Evolutionary conservation across 2,329 filamentous ascomycete species (phyloP).

Genomic region (Claviceps sp.): DNA sequence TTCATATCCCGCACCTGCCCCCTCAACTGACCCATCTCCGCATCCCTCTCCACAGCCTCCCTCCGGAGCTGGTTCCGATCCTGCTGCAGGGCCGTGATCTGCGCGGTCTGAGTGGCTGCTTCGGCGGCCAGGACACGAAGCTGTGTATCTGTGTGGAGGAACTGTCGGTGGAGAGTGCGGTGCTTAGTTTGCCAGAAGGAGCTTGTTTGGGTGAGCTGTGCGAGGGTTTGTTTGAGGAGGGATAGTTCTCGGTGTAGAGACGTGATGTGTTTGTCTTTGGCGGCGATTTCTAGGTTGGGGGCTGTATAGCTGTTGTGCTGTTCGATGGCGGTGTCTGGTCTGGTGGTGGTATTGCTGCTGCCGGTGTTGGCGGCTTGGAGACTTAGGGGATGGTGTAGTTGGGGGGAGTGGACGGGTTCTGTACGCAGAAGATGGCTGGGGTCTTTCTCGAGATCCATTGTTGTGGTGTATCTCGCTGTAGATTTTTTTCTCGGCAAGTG

Average conservation of each 20-base stretch:
- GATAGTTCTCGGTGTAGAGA: conserved; percentile 38
- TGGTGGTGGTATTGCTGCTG: conserved; percentile 6
- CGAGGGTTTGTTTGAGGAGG: conserved; percentile 40
- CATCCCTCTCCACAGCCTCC: conserved; percentile 36
- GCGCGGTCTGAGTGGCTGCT: conserved; percentile 31
- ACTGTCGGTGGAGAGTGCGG: conserved; percentile 37
- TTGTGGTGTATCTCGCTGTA: conserved; percentile 20
- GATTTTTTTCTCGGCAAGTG: neutral
- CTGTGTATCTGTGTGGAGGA: conserved; percentile 37
- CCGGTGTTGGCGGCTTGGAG: neutral
- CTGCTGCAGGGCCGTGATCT: conserved; percentile 35
- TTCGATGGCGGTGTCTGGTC: conserved; percentile 14
- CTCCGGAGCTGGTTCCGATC: conserved; percentile 34
- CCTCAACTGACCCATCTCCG: conserved; percentile 40
- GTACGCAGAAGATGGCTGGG: conserved; percentile 12
- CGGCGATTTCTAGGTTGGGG: conserved; percentile 14
- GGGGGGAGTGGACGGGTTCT: conserved; percentile 9
- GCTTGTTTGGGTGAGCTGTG: conserved; percentile 39
- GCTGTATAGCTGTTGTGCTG: conserved; percentile 5
- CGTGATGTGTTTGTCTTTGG: conserved; percentile 39
- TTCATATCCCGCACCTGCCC: conserved; percentile 55
- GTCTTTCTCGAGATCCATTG: conserved; percentile 27
- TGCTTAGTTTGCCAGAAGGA: conserved; percentile 46
- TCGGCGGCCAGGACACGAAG: conserved; percentile 37
- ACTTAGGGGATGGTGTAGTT: conserved; percentile 6